Conservation (phyloP, 2,329 filamentous ascomycete genomes). For the Claviceps sp. region DNA sequence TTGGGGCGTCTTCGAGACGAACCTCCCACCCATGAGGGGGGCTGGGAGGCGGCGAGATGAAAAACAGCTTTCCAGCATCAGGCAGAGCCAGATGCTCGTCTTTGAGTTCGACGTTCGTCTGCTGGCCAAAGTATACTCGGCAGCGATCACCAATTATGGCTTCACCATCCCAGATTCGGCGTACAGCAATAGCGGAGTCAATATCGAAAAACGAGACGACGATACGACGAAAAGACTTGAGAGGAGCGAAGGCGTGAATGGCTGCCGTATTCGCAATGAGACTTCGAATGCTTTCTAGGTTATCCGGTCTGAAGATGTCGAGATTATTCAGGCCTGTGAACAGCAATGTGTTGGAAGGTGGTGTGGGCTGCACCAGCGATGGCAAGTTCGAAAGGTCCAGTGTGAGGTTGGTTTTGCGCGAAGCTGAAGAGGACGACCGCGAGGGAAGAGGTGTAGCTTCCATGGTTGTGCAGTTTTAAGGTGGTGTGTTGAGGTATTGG, state of each 20-base stretch:
- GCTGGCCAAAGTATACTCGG: conserved; percentile 55
- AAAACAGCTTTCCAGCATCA: conserved; percentile 58
- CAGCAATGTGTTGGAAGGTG: conserved; percentile 70
- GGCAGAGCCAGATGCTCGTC: conserved; percentile 51
- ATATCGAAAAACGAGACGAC: conserved; percentile 63
- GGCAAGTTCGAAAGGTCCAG: conserved; percentile 65
- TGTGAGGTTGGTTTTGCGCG: conserved; percentile 38
- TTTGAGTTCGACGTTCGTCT: conserved; percentile 40
- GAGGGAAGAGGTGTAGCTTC: conserved; percentile 24
- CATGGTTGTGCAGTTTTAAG: conserved; percentile 13
- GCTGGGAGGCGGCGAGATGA: conserved; percentile 56
- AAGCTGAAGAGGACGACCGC: conserved; percentile 32
- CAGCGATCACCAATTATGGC: conserved; percentile 55
- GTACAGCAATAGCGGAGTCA: conserved; percentile 56
- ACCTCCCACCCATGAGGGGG: conserved; percentile 59
- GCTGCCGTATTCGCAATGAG: conserved; percentile 57
- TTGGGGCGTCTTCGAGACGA: conserved; percentile 54
- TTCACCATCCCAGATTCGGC: conserved; percentile 62
- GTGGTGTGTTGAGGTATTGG: conserved; percentile 3
- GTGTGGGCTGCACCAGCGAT: conserved; percentile 54
- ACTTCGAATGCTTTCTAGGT: conserved; percentile 59
- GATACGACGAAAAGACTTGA: conserved; percentile 73
- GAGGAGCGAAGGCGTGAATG: conserved; percentile 65
- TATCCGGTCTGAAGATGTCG: conserved; percentile 61
- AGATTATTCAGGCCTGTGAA: conserved; percentile 66